These are phyloP conservation scores for Pulicaria dysenterica DNA, from an alignment of 129 eudicot genomes.

Conservation along the genomic window DNA sequence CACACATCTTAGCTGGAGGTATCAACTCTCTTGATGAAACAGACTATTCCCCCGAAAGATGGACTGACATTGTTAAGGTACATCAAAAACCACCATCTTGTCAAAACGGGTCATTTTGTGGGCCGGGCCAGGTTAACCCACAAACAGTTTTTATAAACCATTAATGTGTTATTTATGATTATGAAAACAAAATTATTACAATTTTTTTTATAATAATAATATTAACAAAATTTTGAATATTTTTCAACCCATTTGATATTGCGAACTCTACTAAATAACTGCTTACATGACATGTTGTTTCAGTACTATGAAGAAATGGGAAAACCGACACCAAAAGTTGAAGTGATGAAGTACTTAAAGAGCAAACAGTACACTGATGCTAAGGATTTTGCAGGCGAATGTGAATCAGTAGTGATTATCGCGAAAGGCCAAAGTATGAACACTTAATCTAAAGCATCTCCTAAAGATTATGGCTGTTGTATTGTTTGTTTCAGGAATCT, in stretches of 20 bases:
- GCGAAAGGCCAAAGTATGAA: slow-evolving; percentile 95
- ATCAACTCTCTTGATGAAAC: slow-evolving; percentile 85
- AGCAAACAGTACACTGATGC: slow-evolving; percentile 76
- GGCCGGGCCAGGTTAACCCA: background rate
- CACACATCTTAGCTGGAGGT: slow-evolving; percentile 95
- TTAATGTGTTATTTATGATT: background rate
- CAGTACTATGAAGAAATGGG: slow-evolving; percentile 98
- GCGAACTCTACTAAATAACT: background rate
- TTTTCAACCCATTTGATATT: background rate
- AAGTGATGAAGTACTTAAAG: slow-evolving; percentile 86
- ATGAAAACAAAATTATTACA: background rate
- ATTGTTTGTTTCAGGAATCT: background rate
- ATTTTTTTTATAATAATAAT: too few species aligned
- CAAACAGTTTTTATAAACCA: background rate
- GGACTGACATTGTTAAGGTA: slow-evolving; percentile 98
- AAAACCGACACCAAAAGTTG: slow-evolving; percentile 86
- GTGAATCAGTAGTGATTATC: slow-evolving; percentile 90
- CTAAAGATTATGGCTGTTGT: background rate
- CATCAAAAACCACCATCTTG: background rate
- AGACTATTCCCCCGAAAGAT: slow-evolving; percentile 90
- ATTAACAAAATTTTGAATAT: background rate
- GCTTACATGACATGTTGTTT: slow-evolving; percentile 12
- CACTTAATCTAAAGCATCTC: slow-evolving; percentile 5
- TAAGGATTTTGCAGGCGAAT: slow-evolving; percentile 89
- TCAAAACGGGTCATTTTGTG: too few species aligned